Evolutionary conservation across 371 early-diverging fungal species (phyloP).

Genomic region (Rhizopus microsporus): DNA sequence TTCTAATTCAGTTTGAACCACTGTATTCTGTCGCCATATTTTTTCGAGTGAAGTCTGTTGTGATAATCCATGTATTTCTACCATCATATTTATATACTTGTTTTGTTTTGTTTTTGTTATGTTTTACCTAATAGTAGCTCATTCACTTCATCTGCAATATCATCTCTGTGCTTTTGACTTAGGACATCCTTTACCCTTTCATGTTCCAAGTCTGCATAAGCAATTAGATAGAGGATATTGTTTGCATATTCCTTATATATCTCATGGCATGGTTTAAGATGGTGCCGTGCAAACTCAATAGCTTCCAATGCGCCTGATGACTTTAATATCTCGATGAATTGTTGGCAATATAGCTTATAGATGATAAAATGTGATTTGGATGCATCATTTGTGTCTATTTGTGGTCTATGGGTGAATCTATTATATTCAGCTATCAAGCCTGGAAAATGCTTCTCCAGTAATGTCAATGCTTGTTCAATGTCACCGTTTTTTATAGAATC

Average conservation of each 20-base stretch:
- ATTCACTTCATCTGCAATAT: constrained; percentile 25
- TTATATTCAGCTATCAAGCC: constrained; percentile 7
- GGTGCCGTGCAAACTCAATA: constrained; percentile 22
- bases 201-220: constrained; percentile 13
- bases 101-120: neutral
- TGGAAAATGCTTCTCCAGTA: constrained; percentile 18
- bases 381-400: neutral
- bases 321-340: constrained; percentile 20
- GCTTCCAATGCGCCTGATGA: constrained; percentile 18
- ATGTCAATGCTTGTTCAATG: constrained; percentile 15
- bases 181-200: constrained; percentile 6
- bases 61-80: constrained; percentile 12
- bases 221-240: constrained; percentile 15
- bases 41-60: constrained; percentile 23
- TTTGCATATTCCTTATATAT: constrained; percentile 16
- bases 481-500: constrained; percentile 16
- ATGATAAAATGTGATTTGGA: constrained; percentile 9
- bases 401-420: neutral
- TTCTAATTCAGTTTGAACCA: constrained; percentile 18
- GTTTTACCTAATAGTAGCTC: constrained; percentile 23
- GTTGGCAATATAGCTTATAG: constrained; percentile 27
- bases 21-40: constrained; percentile 20
- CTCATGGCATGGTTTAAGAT: constrained; percentile 15
- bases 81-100: neutral
- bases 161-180: constrained; percentile 19